Conservation (phyloP, 1,284 basidiomycete genomes). For the Microstroma glucosiphilum region DNA sequence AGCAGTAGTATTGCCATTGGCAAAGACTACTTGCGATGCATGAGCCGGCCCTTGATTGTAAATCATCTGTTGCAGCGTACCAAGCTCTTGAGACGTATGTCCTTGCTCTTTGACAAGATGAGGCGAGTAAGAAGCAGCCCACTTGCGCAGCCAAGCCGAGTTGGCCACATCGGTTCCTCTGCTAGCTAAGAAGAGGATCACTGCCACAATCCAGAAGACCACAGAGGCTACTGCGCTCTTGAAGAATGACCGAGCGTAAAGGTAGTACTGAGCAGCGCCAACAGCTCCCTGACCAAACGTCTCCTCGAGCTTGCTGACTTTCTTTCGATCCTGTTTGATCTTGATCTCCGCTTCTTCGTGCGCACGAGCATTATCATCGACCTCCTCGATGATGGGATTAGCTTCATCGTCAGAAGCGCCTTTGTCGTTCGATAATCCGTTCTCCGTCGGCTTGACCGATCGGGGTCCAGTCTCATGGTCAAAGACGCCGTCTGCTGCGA, state of each 20-base stretch:
- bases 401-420: slow-evolving; percentile 15
- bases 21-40: background rate
- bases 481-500: slow-evolving; percentile 59
- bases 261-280: slow-evolving; percentile 34
- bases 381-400: slow-evolving; percentile 26
- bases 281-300: slow-evolving; percentile 40
- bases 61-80: background rate
- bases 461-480: slow-evolving; percentile 51
- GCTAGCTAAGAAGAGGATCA: slow-evolving; percentile 34
- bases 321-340: slow-evolving; percentile 34
- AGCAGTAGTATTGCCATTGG: background rate
- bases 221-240: slow-evolving; percentile 19
- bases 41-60: background rate
- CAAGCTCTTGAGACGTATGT: background rate
- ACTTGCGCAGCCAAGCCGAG: slow-evolving; percentile 45
- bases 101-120: background rate
- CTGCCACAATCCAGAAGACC: slow-evolving; percentile 32
- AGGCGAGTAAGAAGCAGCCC: slow-evolving; percentile 36
- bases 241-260: slow-evolving; percentile 39
- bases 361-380: slow-evolving; percentile 34
- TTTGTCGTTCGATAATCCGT: slow-evolving; percentile 12
- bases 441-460: slow-evolving; percentile 5
- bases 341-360: slow-evolving; percentile 34
- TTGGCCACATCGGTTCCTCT: slow-evolving; percentile 36
- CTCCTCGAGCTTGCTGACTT: slow-evolving; percentile 38